Conservation (phyloP, 225 moss, liverwort and hornwort species). For the Physcomitrium patens region DNA sequence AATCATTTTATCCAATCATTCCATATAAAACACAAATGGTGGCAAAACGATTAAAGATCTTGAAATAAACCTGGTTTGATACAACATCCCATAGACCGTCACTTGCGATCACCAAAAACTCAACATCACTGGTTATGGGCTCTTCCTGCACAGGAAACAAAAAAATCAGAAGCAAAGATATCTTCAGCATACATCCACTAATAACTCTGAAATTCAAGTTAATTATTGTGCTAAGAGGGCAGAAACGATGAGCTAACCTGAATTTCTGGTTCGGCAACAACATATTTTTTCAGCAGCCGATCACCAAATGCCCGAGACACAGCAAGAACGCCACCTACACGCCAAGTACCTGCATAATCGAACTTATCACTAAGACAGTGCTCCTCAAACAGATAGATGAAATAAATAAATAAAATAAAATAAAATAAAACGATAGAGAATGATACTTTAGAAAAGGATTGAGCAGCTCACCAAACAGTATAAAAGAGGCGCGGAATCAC, state of each 20-base stretch:
- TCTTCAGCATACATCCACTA: background rate
- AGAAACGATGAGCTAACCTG: constrained; percentile 52
- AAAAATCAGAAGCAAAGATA: background rate
- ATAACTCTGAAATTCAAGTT: background rate
- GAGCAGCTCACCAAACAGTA: background rate
- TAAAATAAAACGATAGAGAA: too few species aligned
- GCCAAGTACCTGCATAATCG: constrained; percentile 83
- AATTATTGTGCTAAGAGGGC: background rate
- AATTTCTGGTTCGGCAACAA: constrained; percentile 97
- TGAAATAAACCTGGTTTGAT: constrained; percentile 70
- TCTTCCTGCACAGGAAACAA: constrained; percentile 53
- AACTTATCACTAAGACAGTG: constrained; percentile 8
- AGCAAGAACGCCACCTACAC: constrained; percentile 96
- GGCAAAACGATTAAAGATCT: background rate
- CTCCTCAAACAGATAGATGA: background rate
- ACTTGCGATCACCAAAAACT: constrained; percentile 94
- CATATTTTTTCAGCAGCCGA: constrained; percentile 88
- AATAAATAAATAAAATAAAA: too few species aligned
- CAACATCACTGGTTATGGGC: constrained; percentile 67
- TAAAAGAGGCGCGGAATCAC: background rate
- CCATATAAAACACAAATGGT: background rate
- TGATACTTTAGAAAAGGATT: too few species aligned
- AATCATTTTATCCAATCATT: background rate
- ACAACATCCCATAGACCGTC: constrained; percentile 98
- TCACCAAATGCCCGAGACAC: constrained; percentile 98